phyloP scores from a whole-genome alignment of 2,329 filamentous ascomycete species.

The Colletotrichum sp. region DNA sequence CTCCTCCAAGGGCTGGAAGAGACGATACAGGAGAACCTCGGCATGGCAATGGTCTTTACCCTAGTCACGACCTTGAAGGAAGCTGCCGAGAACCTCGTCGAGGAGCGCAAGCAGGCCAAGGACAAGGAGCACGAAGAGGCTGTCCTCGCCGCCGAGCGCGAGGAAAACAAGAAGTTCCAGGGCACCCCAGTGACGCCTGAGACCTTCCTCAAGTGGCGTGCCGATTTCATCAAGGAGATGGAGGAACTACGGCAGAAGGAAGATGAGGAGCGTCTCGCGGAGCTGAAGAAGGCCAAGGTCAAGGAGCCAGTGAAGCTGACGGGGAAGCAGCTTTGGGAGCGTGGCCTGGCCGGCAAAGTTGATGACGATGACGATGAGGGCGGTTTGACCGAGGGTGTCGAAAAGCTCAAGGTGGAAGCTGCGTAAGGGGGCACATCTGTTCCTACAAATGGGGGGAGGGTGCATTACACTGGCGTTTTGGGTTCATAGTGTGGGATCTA shows the following conservation, averaged over 20 bases:
- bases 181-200: conserved; percentile 88
- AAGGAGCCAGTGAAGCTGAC: conserved; percentile 78
- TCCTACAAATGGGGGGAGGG: not conserved
- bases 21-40: conserved; percentile 88
- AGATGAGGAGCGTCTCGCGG: conserved; percentile 81
- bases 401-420: conserved; percentile 74
- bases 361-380: conserved; percentile 72
- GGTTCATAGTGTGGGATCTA: not conserved
- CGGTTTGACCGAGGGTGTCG: conserved; percentile 65
- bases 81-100: conserved; percentile 82
- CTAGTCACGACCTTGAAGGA: conserved; percentile 89
- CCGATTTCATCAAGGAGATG: conserved; percentile 79
- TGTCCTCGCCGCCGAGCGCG: conserved; percentile 70
- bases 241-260: conserved; percentile 71
- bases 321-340: conserved; percentile 80
- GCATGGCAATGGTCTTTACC: conserved; percentile 98
- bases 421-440: not conserved
- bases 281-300: conserved; percentile 78
- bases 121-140: conserved; percentile 63
- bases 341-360: conserved; percentile 69
- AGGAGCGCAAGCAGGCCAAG: conserved; percentile 71
- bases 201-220: conserved; percentile 83
- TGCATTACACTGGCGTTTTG: conserved; percentile 8
- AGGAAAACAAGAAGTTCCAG: conserved; percentile 97
- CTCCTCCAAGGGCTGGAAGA: conserved; percentile 75